These are phyloP conservation scores for Yamadazyma blattariae DNA, from an alignment of 1,139 yeast species.

Conservation along the genomic window DNA sequence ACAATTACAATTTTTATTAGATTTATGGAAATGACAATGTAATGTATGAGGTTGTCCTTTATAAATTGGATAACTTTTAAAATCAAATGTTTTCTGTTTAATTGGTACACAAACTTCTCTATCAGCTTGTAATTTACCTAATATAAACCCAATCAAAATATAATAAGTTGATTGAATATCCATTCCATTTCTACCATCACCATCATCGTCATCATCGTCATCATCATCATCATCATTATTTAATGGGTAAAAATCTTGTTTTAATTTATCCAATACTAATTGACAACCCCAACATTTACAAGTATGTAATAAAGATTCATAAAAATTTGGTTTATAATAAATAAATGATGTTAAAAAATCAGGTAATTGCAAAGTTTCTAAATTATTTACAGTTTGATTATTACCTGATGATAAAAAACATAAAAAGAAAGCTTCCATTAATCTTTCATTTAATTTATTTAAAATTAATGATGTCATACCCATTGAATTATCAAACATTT, in stretches of 20 bases:
- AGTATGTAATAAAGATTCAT: slow-evolving; percentile 34
- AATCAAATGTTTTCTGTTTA: slow-evolving; percentile 24
- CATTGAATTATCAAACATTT: slow-evolving; percentile 35
- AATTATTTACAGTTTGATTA: slow-evolving; percentile 13
- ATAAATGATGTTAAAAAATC: slow-evolving; percentile 40
- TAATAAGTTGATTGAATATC: slow-evolving; percentile 31
- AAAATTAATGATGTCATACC: slow-evolving; percentile 29
- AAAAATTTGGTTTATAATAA: slow-evolving; percentile 38
- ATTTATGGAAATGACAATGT: slow-evolving; percentile 30
- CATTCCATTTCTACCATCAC: slow-evolving; percentile 8
- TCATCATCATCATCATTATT: slow-evolving; percentile 16
- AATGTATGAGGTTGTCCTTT: slow-evolving; percentile 39
- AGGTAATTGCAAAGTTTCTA: slow-evolving; percentile 30
- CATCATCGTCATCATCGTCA: slow-evolving; percentile 9
- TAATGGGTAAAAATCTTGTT: slow-evolving; percentile 23
- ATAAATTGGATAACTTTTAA: slow-evolving; percentile 31
- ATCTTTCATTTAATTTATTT: slow-evolving; percentile 32
- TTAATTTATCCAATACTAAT: slow-evolving; percentile 23
- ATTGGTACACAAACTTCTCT: slow-evolving; percentile 40
- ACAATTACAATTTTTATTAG: slow-evolving; percentile 21
- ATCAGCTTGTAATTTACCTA: slow-evolving; percentile 37
- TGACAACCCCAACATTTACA: slow-evolving; percentile 39
- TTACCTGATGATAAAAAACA: slow-evolving; percentile 20
- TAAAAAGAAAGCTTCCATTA: slow-evolving; percentile 37
- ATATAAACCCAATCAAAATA: slow-evolving; percentile 32